Percentiles rank a stretch among this genome's conserved stretches.
Evolutionary conservation across 176 grass and related monocot species (phyloP).

Genomic region (Phragmites australis): DNA sequence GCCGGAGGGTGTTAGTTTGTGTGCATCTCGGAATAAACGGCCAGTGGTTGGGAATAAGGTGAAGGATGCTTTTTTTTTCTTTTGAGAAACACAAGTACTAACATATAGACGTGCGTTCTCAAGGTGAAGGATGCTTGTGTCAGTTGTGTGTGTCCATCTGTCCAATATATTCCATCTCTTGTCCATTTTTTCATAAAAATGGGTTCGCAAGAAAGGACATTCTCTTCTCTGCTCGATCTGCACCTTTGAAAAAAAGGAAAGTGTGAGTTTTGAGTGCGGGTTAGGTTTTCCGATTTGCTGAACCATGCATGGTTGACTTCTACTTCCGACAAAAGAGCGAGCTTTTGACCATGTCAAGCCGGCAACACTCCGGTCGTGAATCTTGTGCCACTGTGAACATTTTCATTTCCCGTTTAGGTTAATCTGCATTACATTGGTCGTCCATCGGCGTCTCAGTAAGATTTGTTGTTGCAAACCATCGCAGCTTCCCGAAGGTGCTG

Average conservation of each 20-base stretch:
- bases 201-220: neutral
- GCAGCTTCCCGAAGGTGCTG: constrained; percentile 82
- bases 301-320: neutral
- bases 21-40: neutral
- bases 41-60: constrained; percentile 1
- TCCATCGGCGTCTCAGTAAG: too few relatives aligned
- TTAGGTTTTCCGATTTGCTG: neutral
- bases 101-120: too few relatives aligned
- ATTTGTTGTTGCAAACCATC: too few relatives aligned
- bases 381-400: too few relatives aligned
- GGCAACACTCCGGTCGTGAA: too few relatives aligned
- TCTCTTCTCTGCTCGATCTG: neutral
- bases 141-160: neutral
- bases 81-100: too few relatives aligned
- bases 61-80: too few relatives aligned
- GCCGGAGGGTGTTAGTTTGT: neutral
- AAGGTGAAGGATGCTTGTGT: neutral
- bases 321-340: neutral
- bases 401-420: too few relatives aligned
- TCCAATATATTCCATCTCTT: neutral
- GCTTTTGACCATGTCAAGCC: neutral
- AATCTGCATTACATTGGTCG: too few relatives aligned
- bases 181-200: neutral
- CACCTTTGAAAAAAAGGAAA: neutral
- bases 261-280: constrained; percentile 1